These are phyloP conservation scores for Schizophyllum amplum DNA, from an alignment of 1,284 basidiomycete species.

Conservation along the genomic window DNA sequence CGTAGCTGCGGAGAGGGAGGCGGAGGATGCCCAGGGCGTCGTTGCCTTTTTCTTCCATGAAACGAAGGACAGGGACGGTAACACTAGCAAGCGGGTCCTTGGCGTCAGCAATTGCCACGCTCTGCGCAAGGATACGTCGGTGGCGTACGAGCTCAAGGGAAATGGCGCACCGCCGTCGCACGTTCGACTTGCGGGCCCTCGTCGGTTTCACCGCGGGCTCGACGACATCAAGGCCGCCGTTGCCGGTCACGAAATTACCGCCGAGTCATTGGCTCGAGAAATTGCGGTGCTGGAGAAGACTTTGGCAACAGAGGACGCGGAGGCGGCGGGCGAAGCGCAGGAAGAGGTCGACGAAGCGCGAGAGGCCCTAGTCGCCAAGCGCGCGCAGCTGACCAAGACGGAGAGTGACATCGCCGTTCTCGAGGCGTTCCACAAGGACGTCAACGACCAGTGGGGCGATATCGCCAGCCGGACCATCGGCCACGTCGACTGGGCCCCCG, in stretches of 20 bases:
- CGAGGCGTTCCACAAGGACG: constrained; percentile 21
- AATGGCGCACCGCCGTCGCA: constrained; percentile 20
- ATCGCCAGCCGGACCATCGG: constrained; percentile 24
- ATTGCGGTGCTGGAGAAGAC: constrained; percentile 17
- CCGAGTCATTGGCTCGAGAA: constrained; percentile 15
- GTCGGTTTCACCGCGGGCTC: constrained; percentile 24
- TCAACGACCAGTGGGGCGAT: constrained; percentile 20
- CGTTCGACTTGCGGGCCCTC: constrained; percentile 23
- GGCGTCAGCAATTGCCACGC: constrained; percentile 32
- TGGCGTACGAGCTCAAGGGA: constrained; percentile 23
- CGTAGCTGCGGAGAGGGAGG: constrained; percentile 20
- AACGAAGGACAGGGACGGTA: constrained; percentile 23
- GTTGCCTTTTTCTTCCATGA: constrained; percentile 31
- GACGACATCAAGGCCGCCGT: constrained; percentile 22
- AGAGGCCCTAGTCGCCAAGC: constrained; percentile 7
- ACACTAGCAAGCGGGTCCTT: constrained; percentile 26
- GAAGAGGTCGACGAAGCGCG: constrained; percentile 15
- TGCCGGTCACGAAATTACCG: constrained; percentile 12
- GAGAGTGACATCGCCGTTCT: constrained; percentile 20
- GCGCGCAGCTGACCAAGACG: constrained; percentile 14
- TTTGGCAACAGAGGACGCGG: too few relatives aligned
- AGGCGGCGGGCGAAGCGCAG: constrained; percentile 15
- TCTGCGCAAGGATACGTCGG: constrained; percentile 22
- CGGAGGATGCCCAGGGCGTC: constrained; percentile 24
- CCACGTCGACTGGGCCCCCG: constrained; percentile 20